Percentiles rank a stretch among this genome's conserved stretches.
Evolutionary conservation across 164 flowering plant genomes (phyloP).

Genomic region (Aristolochia californica): DNA sequence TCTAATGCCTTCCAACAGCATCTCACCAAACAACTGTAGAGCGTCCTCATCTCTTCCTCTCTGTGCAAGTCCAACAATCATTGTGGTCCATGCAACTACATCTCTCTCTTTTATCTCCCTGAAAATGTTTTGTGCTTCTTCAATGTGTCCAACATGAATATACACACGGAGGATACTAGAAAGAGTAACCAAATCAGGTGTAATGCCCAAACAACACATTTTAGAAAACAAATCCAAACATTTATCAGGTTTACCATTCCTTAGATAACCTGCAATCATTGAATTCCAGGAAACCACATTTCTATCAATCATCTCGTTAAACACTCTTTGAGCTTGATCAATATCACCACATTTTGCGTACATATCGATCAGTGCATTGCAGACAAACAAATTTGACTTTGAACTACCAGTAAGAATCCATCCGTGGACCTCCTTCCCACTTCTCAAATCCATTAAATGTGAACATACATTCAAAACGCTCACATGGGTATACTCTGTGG

Average conservation of each 20-base stretch:
- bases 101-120: constrained; percentile 27
- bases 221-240: constrained; percentile 30
- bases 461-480: constrained; percentile 37
- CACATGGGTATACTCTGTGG: constrained; percentile 32
- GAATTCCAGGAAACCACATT: constrained; percentile 31
- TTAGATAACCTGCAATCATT: constrained; percentile 37
- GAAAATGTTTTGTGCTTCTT: constrained; percentile 30
- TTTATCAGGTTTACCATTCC: constrained; percentile 24
- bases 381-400: constrained; percentile 27
- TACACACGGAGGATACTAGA: constrained; percentile 40
- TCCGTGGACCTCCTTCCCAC: constrained; percentile 51
- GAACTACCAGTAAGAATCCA: constrained; percentile 18
- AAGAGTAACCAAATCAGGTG: constrained; percentile 38
- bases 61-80: constrained; percentile 45
- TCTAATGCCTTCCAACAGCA: constrained; percentile 25
- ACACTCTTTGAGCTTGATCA: constrained; percentile 31
- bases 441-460: constrained; percentile 24
- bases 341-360: constrained; percentile 49
- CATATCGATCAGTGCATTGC: constrained; percentile 45
- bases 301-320: constrained; percentile 27
- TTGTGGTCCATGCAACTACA: constrained; percentile 42
- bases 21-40: constrained; percentile 24
- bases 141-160: constrained; percentile 22
- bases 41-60: constrained; percentile 42
- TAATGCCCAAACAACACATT: constrained; percentile 26